Base-by-base conservation (phyloP, 78 protist genomes). In the Dictyostelium citrinum region DNA sequence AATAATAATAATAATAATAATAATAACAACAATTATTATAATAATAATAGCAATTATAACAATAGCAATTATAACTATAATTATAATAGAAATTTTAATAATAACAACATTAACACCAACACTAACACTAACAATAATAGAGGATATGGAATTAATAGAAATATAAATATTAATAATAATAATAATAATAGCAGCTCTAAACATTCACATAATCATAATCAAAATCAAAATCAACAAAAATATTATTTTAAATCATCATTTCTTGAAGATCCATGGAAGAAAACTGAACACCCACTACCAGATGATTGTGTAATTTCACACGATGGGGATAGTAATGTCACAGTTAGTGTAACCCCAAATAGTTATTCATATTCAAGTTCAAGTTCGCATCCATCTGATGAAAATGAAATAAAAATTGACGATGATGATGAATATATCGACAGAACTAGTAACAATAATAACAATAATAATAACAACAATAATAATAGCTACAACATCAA, bases 251-350 rank as follows among this genome's bases (percentile, higher is more conserved):
- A 82, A 46, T 39, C 29, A 22, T 68, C 90, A 43, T 82, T 82
- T 31, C 41, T 82, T 9, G 90, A 82, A 46, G 90, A 82, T 29
- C 90, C 90, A 39, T 82, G 90, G 90, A 70, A 70, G 39, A 39
- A 82, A 27, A 39, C 60, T 7, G 7, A 9, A 39, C 58, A 75
- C 11, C 81, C 81, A 10, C 22, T 75, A 39, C 35, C 60, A 8
- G 10, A 33, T 1, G n/a, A 12, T 33, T n/a, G 11, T 24, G 6
- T 75, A 39, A 6, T 75, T n/a, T 10, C 45, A 29, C 12, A 35
- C 17, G 43, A 20, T 22, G 10, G 9, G 9, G 16, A 31, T 75
- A 41, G 58, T 41, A 41, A 43, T 75, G n/a, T 39, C 6, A 75
- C 51, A n/a, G 33, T 37, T 6, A n/a, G 10, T n/a, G 16, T 22